Evolutionary conservation across 2,329 filamentous ascomycete genomes (phyloP).

Genomic region (Aspergillus fumigatus): DNA sequence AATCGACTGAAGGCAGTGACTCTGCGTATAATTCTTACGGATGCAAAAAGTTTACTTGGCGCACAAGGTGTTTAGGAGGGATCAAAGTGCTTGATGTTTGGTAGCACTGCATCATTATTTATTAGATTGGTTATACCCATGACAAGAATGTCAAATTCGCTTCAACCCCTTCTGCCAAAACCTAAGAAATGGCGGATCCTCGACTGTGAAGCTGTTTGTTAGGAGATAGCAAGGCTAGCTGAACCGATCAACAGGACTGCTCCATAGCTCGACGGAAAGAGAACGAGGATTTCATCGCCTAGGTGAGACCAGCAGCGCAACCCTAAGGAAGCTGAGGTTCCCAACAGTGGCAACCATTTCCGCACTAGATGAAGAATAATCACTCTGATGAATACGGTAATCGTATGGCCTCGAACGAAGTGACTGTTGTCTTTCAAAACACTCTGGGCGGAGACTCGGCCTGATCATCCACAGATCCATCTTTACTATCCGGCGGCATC

Average conservation of each 20-base stretch:
- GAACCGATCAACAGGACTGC: too few relatives aligned
- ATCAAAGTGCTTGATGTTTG: slow-evolving; percentile 20
- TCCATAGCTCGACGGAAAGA: neutral
- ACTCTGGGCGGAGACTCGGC: neutral
- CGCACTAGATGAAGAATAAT: too few relatives aligned
- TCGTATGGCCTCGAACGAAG: too few relatives aligned
- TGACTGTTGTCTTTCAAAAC: too few relatives aligned
- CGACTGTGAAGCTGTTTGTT: too few relatives aligned
- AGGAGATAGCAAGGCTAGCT: too few relatives aligned
- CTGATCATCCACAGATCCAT: too few relatives aligned
- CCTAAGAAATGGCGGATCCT: too few relatives aligned
- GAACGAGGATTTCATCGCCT: neutral
- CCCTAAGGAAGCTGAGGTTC: neutral
- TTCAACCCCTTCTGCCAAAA: neutral
- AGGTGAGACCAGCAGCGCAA: neutral
- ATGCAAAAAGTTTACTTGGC: slow-evolving; percentile 24
- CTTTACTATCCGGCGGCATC: too few relatives aligned
- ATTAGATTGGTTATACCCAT: slow-evolving; percentile 22
- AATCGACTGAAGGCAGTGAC: slow-evolving; percentile 9
- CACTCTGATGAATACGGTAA: too few relatives aligned
- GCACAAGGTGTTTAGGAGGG: slow-evolving; percentile 27
- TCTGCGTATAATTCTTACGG: slow-evolving; percentile 14
- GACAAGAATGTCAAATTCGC: neutral
- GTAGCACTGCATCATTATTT: slow-evolving; percentile 10
- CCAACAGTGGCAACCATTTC: too few relatives aligned